Conservation (phyloP, 495 filamentous ascomycete genomes). For the Aspergillus egyptiacus region DNA sequence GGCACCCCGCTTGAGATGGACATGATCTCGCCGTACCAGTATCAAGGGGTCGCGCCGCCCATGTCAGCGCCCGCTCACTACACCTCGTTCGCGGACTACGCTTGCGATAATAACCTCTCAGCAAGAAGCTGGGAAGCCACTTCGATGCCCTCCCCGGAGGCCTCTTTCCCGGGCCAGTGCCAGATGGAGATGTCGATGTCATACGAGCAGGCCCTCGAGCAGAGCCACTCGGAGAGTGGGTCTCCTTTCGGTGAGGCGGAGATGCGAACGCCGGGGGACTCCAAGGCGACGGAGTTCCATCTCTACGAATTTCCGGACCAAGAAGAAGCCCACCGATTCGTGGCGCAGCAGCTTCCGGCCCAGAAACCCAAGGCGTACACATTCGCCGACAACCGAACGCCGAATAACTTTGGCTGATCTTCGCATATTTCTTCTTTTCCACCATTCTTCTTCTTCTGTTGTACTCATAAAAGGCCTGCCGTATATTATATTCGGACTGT, state of each 20-base stretch:
- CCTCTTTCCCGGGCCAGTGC: conserved; percentile 27
- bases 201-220: conserved; percentile 28
- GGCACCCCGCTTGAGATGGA: conserved; percentile 41
- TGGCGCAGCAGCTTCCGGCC: conserved; percentile 35
- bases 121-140: conserved; percentile 40
- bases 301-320: conserved; percentile 43
- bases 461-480: conserved; percentile 11
- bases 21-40: conserved; percentile 32
- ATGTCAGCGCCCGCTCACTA: conserved; percentile 45
- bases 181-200: conserved; percentile 33
- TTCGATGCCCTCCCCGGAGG: conserved; percentile 38
- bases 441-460: no score
- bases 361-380: conserved; percentile 41
- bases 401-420: conserved; percentile 28
- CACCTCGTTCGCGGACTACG: conserved; percentile 38
- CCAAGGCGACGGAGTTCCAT: conserved; percentile 36
- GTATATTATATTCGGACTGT: conserved; percentile 5
- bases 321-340: conserved; percentile 33
- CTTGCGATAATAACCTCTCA: conserved; percentile 25
- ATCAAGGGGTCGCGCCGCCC: conserved; percentile 35
- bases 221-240: conserved; percentile 23
- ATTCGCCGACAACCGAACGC: conserved; percentile 40
- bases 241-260: conserved; percentile 37
- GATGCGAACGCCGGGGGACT: conserved; percentile 25
- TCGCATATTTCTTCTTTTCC: conserved; percentile 2